phyloP scores from a whole-genome alignment of 805 yeast species.

The Schwanniomyces vanrijiae region DNA sequence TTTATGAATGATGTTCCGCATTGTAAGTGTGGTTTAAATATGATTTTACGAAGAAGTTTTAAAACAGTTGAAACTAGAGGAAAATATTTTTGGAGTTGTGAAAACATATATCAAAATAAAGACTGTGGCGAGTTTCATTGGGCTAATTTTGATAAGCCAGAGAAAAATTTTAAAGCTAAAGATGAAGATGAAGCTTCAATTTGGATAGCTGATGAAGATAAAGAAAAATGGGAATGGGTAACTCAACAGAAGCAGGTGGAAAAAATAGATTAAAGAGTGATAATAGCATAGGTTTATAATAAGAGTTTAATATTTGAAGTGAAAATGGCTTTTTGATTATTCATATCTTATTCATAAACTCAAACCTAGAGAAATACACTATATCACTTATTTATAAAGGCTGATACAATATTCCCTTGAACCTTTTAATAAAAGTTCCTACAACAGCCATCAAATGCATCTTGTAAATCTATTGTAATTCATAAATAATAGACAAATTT shows the following conservation, averaged over 20 bases:
- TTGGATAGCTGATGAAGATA: constrained; percentile 31
- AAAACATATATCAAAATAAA: constrained; percentile 40
- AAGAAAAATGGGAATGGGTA: constrained; percentile 3
- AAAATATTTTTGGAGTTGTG: constrained; percentile 68
- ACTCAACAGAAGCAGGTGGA: too few species aligned
- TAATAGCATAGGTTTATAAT: background rate
- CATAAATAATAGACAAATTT: too few species aligned
- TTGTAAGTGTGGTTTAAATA: constrained; percentile 49
- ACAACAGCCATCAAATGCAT: too few species aligned
- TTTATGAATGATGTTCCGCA: constrained; percentile 37
- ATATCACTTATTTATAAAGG: too few species aligned
- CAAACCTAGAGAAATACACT: too few species aligned
- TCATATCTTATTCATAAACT: too few species aligned
- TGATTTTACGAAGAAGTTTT: constrained; percentile 58
- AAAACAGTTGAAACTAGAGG: constrained; percentile 49
- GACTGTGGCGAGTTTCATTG: constrained; percentile 51
- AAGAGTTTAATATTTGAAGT: too few species aligned
- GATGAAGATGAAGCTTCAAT: constrained; percentile 33
- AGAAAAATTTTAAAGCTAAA: constrained; percentile 32
- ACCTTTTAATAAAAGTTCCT: too few species aligned
- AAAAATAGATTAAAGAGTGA: background rate
- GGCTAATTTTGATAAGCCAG: constrained; percentile 43
- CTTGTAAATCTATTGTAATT: too few species aligned
- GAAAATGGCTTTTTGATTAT: too few species aligned
- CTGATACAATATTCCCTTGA: too few species aligned